phyloP scores from a whole-genome alignment of 495 filamentous ascomycete genomes.

The Xylaria intraflava region DNA sequence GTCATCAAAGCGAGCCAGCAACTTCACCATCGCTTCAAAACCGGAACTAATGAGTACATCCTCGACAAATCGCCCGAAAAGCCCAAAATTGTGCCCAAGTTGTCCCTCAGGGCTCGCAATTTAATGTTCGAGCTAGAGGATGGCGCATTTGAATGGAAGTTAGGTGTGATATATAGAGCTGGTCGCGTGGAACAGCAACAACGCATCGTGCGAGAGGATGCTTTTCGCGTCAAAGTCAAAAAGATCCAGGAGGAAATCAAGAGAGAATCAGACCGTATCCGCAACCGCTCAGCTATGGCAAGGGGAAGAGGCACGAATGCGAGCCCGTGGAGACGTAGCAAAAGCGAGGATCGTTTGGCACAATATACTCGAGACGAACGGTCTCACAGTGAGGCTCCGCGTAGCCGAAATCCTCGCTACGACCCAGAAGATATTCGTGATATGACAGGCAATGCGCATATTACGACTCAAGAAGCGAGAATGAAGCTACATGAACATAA shows the following conservation, averaged over 20 bases:
- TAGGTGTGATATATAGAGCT: slow-evolving; percentile 83
- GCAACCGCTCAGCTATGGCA: slow-evolving; percentile 45
- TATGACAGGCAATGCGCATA: slow-evolving; percentile 60
- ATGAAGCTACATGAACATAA: slow-evolving; percentile 72
- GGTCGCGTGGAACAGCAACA: slow-evolving; percentile 86
- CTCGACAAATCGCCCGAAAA: slow-evolving; percentile 73
- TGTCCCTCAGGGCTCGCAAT: slow-evolving; percentile 73
- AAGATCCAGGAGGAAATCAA: slow-evolving; percentile 61
- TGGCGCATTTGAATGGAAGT: slow-evolving; percentile 94
- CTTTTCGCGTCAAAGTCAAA: slow-evolving; percentile 78
- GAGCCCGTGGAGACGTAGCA: slow-evolving; percentile 40
- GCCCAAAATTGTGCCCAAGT: slow-evolving; percentile 76
- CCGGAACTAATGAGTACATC: slow-evolving; percentile 78
- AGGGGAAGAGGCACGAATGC: slow-evolving; percentile 33
- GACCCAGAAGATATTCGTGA: slow-evolving; percentile 65
- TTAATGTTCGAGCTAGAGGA: slow-evolving; percentile 90
- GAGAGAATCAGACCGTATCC: slow-evolving; percentile 41
- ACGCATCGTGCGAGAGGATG: slow-evolving; percentile 80
- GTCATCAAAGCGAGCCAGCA: slow-evolving; percentile 80
- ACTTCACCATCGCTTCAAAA: slow-evolving; percentile 84
- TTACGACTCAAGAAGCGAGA: slow-evolving; percentile 67
- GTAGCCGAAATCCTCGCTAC: slow-evolving; percentile 49
- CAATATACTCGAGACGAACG: slow-evolving; percentile 45
- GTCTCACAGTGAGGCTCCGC: slow-evolving; percentile 28
- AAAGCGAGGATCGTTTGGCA: slow-evolving; percentile 22